These are phyloP conservation scores for Gymnopilus junonius DNA, from an alignment of 768 basidiomycete species.

Conservation along the genomic window DNA sequence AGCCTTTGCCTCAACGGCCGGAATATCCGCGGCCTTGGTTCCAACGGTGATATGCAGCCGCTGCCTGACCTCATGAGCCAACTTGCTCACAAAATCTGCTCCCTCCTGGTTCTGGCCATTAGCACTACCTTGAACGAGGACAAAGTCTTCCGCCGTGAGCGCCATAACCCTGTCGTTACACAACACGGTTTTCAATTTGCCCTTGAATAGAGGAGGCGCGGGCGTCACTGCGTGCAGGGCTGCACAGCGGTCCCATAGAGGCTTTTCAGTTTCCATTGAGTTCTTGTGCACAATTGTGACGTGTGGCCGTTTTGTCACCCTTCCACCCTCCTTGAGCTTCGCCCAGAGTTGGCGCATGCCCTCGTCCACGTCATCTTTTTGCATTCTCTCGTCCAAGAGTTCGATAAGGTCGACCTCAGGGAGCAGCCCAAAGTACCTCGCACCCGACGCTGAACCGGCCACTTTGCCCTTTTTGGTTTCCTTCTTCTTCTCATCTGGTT, in stretches of 20 bases:
- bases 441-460: slow-evolving; percentile 11
- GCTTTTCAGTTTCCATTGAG: slow-evolving; percentile 14
- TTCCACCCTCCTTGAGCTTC: slow-evolving; percentile 42
- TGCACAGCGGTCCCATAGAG: slow-evolving; percentile 55
- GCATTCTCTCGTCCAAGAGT: slow-evolving; percentile 49
- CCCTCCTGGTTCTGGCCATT: slow-evolving; percentile 39
- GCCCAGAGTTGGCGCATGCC: slow-evolving; percentile 50
- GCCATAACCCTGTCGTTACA: slow-evolving; percentile 87
- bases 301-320: slow-evolving; percentile 72
- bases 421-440: slow-evolving; percentile 81
- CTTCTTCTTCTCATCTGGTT: slow-evolving; percentile 35
- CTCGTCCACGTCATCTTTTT: slow-evolving; percentile 31
- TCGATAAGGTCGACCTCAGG: slow-evolving; percentile 69
- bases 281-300: slow-evolving; percentile 85
- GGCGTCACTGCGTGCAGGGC: slow-evolving; percentile 37
- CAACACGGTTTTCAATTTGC: slow-evolving; percentile 63
- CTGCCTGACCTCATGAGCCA: slow-evolving; percentile 51
- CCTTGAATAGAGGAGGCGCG: slow-evolving; percentile 59
- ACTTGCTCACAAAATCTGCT: slow-evolving; percentile 46
- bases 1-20: slow-evolving; percentile 69
- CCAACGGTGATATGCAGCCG: slow-evolving; percentile 90
- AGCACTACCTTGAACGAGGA: slow-evolving; percentile 23
- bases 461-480: slow-evolving; percentile 11
- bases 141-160: slow-evolving; percentile 67
- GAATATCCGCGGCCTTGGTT: slow-evolving; percentile 54